Base-by-base conservation (phyloP, 257 asterid genomes). In the Forsythia suspensa region DNA sequence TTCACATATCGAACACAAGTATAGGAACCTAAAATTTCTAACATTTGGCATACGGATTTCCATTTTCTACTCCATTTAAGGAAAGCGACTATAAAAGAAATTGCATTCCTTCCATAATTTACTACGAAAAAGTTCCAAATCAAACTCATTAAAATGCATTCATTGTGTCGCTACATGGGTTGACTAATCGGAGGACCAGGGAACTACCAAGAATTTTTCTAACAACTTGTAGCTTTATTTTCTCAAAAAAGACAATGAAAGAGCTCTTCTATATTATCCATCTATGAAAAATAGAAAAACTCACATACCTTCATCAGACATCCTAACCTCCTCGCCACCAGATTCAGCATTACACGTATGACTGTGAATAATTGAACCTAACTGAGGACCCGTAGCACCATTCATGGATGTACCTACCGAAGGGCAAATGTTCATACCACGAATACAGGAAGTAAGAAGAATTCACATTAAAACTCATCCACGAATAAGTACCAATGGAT, bases 401-500 rank as follows among this genome's bases (percentile, higher is more conserved):
- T 57, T 63, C 79, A 48, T 12, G 41, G 82, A 69, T 36, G 79
- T 34, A 77, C 83, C 86, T 79, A 73, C 67, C 52, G 57, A 65
- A 75, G 75, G 61, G 48, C 43, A 59, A 72, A 34, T 59, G 20
- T 4, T n/a, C 77, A 69, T 51, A 71, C 75, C 52, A 11, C 18
- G 3, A 73, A 38, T 18, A 46, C 15, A 24, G 73, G 55, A 34
- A 12, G 20, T 63, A 4, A 10, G 21, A 52, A 13, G 21, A 57
- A 57, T 42, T 38, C 37, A 67, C 29, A 40, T 15, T 18, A 9
- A 41, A 82, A 75, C 65, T 55, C 29, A n/a, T 55, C 20, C 7
- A 4, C 38, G 20, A 6, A 6, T 39, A 48, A 66, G 61, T 85
- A 89, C 92, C 85, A 66, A 79, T 78, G 52, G 82, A 74, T 71